phyloP scores from a whole-genome alignment of 768 basidiomycete species.

The Nidula microcarpa region DNA sequence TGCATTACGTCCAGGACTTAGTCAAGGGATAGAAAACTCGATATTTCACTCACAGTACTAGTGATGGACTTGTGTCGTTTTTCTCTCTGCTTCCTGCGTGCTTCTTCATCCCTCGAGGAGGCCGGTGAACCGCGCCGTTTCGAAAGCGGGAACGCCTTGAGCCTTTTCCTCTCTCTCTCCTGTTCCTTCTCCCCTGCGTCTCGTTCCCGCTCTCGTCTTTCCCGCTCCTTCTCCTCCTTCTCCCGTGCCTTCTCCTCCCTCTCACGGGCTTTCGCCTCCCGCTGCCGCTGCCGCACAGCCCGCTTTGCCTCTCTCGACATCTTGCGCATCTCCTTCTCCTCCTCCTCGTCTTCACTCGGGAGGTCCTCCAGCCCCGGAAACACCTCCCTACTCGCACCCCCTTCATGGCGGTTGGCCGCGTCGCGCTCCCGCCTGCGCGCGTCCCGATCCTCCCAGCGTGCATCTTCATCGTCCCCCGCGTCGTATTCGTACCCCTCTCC shows the following conservation, averaged over 20 bases:
- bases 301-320: constrained; percentile 28
- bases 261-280: constrained; percentile 14
- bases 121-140: too few relatives aligned
- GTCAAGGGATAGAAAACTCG: too few relatives aligned
- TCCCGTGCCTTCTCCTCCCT: constrained; percentile 10
- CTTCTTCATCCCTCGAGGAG: too few relatives aligned
- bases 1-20: too few relatives aligned
- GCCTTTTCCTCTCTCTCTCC: constrained; percentile 6
- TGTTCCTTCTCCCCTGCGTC: constrained; percentile 5
- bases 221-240: constrained; percentile 5
- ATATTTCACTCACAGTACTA: too few relatives aligned
- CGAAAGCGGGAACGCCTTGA: background rate
- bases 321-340: constrained; percentile 20
- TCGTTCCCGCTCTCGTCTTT: constrained; percentile 9
- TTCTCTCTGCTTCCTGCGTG: too few relatives aligned
- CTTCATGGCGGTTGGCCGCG: too few relatives aligned
- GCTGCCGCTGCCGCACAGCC: constrained; percentile 11
- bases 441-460: constrained; percentile 12
- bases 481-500: constrained; percentile 8
- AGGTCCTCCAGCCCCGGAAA: constrained; percentile 25
- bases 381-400: too few relatives aligned
- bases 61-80: too few relatives aligned
- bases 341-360: constrained; percentile 40
- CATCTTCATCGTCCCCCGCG: constrained; percentile 9
- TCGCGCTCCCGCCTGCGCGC: background rate